These are phyloP conservation scores for Pigoraptor vietnamica DNA, from an alignment of 78 protist species.

Conservation along the genomic window DNA sequence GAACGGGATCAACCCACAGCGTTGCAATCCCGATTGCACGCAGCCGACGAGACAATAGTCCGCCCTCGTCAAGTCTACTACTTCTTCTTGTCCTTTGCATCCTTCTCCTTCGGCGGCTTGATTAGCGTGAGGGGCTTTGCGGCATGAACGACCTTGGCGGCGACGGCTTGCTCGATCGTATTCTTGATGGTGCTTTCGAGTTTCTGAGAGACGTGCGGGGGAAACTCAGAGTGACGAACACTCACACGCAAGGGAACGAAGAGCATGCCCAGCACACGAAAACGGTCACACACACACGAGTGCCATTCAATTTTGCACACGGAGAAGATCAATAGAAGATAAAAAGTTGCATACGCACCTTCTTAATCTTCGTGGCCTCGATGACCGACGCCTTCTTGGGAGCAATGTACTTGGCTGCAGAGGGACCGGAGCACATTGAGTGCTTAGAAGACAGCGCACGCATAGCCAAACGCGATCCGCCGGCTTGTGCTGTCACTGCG, in stretches of 20 bases:
- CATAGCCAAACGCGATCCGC: not conserved
- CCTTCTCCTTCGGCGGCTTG: not conserved
- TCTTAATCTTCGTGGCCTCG: not conserved
- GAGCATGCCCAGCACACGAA: too few relatives aligned
- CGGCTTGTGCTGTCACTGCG: not conserved
- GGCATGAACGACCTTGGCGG: not conserved
- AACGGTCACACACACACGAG: too few relatives aligned
- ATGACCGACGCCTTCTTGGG: not conserved
- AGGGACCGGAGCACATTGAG: not conserved
- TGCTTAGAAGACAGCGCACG: not conserved
- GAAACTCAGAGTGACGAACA: too few relatives aligned
- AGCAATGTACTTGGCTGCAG: not conserved
- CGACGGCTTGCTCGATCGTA: not conserved
- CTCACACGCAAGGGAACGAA: too few relatives aligned
- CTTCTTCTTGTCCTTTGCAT: too few relatives aligned
- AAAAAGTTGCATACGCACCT: not conserved
- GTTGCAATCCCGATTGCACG: too few relatives aligned
- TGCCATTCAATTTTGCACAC: too few relatives aligned
- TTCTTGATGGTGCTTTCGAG: not conserved
- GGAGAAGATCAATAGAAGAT: too few relatives aligned
- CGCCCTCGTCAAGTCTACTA: too few relatives aligned
- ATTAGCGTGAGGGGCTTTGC: not conserved
- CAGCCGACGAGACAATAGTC: too few relatives aligned
- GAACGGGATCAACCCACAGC: too few relatives aligned
- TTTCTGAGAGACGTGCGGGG: too few relatives aligned